Evolutionary conservation across 2,329 filamentous ascomycete genomes (phyloP).

Genomic region (Exophiala lecanii-corni): DNA sequence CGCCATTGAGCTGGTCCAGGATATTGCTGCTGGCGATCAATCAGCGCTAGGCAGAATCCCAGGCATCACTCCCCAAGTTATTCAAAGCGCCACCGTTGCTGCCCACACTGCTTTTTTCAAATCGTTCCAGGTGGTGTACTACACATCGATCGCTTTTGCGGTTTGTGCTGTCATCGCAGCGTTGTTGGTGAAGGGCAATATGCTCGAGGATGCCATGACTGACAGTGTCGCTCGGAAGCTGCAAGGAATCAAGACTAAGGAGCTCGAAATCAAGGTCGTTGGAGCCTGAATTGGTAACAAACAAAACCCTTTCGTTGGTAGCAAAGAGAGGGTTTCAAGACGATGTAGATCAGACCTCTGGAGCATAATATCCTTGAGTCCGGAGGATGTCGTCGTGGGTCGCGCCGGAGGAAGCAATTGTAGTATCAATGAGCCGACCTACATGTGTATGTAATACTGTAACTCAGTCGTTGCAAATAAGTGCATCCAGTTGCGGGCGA

Average conservation of each 20-base stretch:
- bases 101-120: conserved; percentile 4
- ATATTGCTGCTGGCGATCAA: conserved; percentile 2
- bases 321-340: too few species aligned
- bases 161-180: conserved; percentile 2
- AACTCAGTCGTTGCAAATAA: conserved; percentile 3
- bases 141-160: conserved; percentile 1
- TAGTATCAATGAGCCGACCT: too few species aligned
- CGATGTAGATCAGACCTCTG: too few species aligned
- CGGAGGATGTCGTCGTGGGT: too few species aligned
- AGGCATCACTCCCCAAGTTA: conserved; percentile 2
- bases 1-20: conserved; percentile 1
- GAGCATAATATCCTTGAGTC: too few species aligned
- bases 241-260: conserved; percentile 3
- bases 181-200: neutral
- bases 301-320: conserved; percentile 2
- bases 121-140: conserved; percentile 6
- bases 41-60: conserved; percentile 1
- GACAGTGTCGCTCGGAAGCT: conserved; percentile 1
- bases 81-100: conserved; percentile 1
- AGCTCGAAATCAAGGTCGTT: conserved; percentile 4
- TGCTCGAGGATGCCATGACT: conserved; percentile 6
- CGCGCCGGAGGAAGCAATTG: too few species aligned
- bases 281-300: conserved; percentile 7
- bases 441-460: conserved; percentile 1
- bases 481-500: conserved; percentile 3